phyloP scores from a whole-genome alignment of 495 filamentous ascomycete genomes.

The Penicillium paradoxum region DNA sequence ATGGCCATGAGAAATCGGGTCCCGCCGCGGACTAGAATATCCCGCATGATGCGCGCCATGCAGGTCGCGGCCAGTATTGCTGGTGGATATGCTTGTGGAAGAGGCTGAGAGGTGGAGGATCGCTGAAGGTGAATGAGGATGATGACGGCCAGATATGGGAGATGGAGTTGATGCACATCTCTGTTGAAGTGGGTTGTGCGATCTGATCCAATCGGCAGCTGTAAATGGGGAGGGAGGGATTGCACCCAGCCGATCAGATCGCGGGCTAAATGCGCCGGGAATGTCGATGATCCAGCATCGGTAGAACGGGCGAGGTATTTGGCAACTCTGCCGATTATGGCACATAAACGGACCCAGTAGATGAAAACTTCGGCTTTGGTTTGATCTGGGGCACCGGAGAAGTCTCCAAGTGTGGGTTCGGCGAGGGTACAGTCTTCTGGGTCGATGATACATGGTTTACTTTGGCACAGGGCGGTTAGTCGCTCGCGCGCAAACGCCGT shows the following conservation, averaged over 20 bases:
- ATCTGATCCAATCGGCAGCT: slow-evolving; percentile 24
- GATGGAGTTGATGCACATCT: slow-evolving; percentile 33
- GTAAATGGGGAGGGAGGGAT: slow-evolving; percentile 26
- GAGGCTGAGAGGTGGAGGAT: slow-evolving; percentile 17
- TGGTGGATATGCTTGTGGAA: slow-evolving; percentile 29
- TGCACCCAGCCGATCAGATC: slow-evolving; percentile 30
- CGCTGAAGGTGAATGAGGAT: slow-evolving; percentile 32
- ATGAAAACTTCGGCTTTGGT: slow-evolving; percentile 32
- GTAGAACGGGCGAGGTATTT: slow-evolving; percentile 23
- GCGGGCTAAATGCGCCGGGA: slow-evolving; percentile 22
- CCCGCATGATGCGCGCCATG: slow-evolving; percentile 29
- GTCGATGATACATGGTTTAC: slow-evolving; percentile 33
- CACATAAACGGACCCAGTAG: slow-evolving; percentile 30
- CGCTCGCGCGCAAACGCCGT: slow-evolving; percentile 36
- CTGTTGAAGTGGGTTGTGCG: slow-evolving; percentile 27
- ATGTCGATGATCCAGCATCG: slow-evolving; percentile 3
- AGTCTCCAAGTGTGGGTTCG: slow-evolving; percentile 28
- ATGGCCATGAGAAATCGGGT: slow-evolving; percentile 37
- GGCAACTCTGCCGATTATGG: slow-evolving; percentile 30
- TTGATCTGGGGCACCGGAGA: slow-evolving; percentile 11
- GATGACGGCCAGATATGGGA: slow-evolving; percentile 34
- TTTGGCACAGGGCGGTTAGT: slow-evolving; percentile 33
- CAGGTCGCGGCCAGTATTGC: slow-evolving; percentile 35
- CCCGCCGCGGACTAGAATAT: slow-evolving; percentile 29
- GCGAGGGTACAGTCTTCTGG: slow-evolving; percentile 30